Percentiles rank a stretch among this genome's conserved stretches.
These are phyloP conservation scores for Leptomonas pyrrhocoris DNA, from an alignment of 208 protist genomes.

Conservation along the genomic window DNA sequence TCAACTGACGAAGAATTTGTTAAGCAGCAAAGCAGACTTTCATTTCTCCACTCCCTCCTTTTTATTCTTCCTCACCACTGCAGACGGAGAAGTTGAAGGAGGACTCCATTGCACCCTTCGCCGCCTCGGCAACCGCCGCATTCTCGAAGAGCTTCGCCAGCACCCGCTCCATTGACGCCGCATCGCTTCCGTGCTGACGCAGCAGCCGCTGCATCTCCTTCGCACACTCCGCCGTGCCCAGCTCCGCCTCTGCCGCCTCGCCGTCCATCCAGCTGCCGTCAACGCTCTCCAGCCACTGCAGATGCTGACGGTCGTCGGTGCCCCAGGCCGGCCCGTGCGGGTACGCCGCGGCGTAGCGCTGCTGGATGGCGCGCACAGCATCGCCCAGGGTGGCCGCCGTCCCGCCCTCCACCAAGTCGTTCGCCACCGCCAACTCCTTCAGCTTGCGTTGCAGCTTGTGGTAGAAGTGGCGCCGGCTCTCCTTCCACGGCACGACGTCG, in stretches of 20 bases:
- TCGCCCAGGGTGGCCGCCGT: constrained; percentile 36
- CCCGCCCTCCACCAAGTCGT: constrained; percentile 49
- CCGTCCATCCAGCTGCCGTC: constrained; percentile 19
- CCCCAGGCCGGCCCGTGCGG: constrained; percentile 46
- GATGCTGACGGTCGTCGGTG: constrained; percentile 31
- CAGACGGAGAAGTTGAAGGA: not conserved
- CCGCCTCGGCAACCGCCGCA: constrained; percentile 36
- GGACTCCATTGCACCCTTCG: constrained; percentile 18
- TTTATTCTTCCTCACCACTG: not conserved
- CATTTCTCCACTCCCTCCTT: not conserved
- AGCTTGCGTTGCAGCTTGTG: constrained; percentile 92
- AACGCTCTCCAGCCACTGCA: constrained; percentile 55
- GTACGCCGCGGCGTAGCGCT: constrained; percentile 40
- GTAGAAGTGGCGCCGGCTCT: constrained; percentile 92
- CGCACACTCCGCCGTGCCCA: constrained; percentile 11
- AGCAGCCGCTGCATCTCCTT: constrained; percentile 33
- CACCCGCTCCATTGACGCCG: constrained; percentile 35
- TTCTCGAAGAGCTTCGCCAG: constrained; percentile 61
- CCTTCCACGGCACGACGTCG: constrained; percentile 92
- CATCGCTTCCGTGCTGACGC: constrained; percentile 9
- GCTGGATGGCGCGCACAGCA: constrained; percentile 49
- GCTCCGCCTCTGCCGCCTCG: not conserved
- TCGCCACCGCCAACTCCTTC: constrained; percentile 70
- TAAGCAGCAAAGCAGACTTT: no score
- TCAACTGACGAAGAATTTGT: no score